A percentile compares a stretch with the other conserved stretches of the same genome.
Evolutionary conservation across 1,139 yeast species (phyloP).

Genomic region (Diutina scorzettiae): DNA sequence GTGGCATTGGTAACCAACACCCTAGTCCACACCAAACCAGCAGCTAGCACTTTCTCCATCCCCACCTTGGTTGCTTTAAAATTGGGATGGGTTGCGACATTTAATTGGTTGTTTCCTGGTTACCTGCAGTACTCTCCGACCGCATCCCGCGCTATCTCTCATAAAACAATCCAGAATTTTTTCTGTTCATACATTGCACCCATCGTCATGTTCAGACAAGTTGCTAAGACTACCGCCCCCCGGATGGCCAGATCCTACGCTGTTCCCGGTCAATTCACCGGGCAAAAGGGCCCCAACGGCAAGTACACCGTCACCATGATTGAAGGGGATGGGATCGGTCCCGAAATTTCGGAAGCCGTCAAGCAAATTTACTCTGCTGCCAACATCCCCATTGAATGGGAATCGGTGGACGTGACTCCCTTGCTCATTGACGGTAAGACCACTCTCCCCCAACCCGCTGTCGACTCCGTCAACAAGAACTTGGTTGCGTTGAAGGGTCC

Average conservation of each 20-base stretch:
- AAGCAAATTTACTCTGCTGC: slow-evolving; percentile 89
- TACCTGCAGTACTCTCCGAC: too few relatives aligned
- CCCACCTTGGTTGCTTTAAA: too few relatives aligned
- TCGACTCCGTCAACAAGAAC: slow-evolving; percentile 84
- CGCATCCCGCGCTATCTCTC: too few relatives aligned
- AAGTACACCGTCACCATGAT: slow-evolving; percentile 89
- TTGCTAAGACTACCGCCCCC: slow-evolving; percentile 24
- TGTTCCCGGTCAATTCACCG: slow-evolving; percentile 40
- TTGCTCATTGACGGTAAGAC: slow-evolving; percentile 86
- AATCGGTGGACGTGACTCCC: slow-evolving; percentile 93
- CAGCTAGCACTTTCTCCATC: too few relatives aligned
- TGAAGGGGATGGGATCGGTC: slow-evolving; percentile 98
- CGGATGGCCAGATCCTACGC: slow-evolving; percentile 31
- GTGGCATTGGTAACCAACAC: too few relatives aligned
- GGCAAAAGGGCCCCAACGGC: slow-evolving; percentile 39
- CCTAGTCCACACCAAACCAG: too few relatives aligned
- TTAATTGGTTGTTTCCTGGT: too few relatives aligned
- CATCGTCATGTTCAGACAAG: slow-evolving; percentile 39
- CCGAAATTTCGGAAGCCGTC: slow-evolving; percentile 88
- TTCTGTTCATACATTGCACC: too few relatives aligned
- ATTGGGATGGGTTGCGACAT: too few relatives aligned
- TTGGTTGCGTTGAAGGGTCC: slow-evolving; percentile 96
- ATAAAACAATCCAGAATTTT: too few relatives aligned
- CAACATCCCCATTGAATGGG: slow-evolving; percentile 93
- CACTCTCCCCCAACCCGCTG: slow-evolving; percentile 85